Base-by-base conservation (phyloP, 352 stramenopile genomes). In the Phytophthora vignae region DNA sequence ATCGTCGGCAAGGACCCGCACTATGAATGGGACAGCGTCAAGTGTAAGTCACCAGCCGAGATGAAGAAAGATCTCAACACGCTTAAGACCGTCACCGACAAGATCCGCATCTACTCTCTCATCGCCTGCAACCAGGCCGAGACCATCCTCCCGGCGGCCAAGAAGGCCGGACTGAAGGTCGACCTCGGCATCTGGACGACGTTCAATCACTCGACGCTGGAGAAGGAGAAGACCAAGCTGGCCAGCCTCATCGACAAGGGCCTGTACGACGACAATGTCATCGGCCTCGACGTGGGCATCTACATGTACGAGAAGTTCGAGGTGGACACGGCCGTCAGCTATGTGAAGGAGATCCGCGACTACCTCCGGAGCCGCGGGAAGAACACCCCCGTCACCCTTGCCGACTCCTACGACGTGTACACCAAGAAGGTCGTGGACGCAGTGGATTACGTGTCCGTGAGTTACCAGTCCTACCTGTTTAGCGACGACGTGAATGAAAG, bases 141-240 rank as follows among this genome's bases (percentile, higher is more conserved):
- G 46, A 12, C 19, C 17, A n/a, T 53, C 8, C 46, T 53, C 9
- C 46, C 46, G 4, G 46, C 46, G 1, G 46, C 46, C n/a, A 53
- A 53, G 46, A 53, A 27, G 8, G 46, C n/a, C 9, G 46, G 46
- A 1, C 46, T 53, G 29, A 15, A 53, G 25, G 46, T 53, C 8
- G 6, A 53, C 17, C 46, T 53, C 9, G 46, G 46, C 46, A 53
- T 27, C n/a, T 53, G 46, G 46, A 53, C 46, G 46, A 53, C 46
- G 19, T 21, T 14, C 6, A 53, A 27, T 7, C 46, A 22, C 7
- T 15, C 12, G 5, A 27, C 17, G 8, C n/a, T 53, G 46, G 7
- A 27, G 46, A 22, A 53, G 46, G 46, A 53, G 46, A 53, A 53
- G 46, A 7, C 17, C 11, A 53, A 53, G 46, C 46, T 53, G 11